Conservation (phyloP, 2,329 filamentous ascomycete genomes). For the Bipolaris cookei region DNA sequence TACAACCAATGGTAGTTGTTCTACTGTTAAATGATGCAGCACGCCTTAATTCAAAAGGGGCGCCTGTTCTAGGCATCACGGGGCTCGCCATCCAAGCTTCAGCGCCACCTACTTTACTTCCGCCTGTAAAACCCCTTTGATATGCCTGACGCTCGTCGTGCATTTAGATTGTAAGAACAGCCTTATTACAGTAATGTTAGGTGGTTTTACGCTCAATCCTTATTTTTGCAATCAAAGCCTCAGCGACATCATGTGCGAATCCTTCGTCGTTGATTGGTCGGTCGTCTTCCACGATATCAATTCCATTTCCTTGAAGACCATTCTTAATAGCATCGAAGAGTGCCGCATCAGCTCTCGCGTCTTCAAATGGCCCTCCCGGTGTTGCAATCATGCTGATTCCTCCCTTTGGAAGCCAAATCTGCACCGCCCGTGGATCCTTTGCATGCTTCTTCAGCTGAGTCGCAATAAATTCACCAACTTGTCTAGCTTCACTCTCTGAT, state of each 20-base stretch:
- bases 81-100: not conserved
- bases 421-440: conserved; percentile 51
- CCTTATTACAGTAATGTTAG: not conserved
- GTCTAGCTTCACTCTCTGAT: conserved; percentile 61
- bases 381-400: conserved; percentile 68
- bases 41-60: not conserved
- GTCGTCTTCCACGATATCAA: conserved; percentile 59
- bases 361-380: conserved; percentile 60
- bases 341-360: conserved; percentile 55
- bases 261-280: conserved; percentile 62
- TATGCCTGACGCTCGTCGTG: not conserved
- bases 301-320: conserved; percentile 57
- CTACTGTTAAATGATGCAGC: not conserved
- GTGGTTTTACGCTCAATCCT: conserved; percentile 4
- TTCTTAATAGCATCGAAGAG: conserved; percentile 57
- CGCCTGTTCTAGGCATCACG: not conserved
- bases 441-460: conserved; percentile 57
- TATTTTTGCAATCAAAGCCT: conserved; percentile 46
- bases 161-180: not conserved
- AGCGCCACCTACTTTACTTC: not conserved
- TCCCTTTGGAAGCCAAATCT: conserved; percentile 65
- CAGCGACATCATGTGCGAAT: conserved; percentile 59
- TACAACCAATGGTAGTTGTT: not conserved
- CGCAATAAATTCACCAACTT: conserved; percentile 64
- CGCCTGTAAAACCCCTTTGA: not conserved